Base-by-base conservation (phyloP, 116 monocot species). In the Posidonia oceanica region DNA sequence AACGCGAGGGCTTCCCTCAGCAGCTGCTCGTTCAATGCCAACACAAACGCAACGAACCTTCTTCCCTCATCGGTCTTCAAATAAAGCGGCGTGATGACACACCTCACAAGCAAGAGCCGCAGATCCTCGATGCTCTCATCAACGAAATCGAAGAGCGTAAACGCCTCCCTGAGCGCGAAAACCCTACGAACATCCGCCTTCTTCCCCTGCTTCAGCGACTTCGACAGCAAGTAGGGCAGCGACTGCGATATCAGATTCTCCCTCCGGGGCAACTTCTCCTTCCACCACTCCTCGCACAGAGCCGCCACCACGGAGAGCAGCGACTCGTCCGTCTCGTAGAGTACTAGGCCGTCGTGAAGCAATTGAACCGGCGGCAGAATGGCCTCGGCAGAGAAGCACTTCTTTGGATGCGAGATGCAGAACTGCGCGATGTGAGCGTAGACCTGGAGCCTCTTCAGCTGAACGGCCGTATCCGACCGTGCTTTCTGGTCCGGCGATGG, bases 61-160 rank as follows among this genome's bases (percentile, higher is more conserved):
- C 90, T 82, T n/a, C 93, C 98, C 63, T 98, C 98, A 42, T 90
- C 86, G 16, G 79, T 78, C 70, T 90, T 98, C 76, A 90, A 71
- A 66, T 87, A 98, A 11, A 90, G 74, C 3, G 98, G 93, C 36
- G 85, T 72, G 48, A 92, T 75, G 36, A 90, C 76, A 59, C 93
- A 87, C 38, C 98, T 70, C 37, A 90, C 52, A 12, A 98, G 74
- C 53, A 98, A 71, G 61, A 86, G 75, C 63, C 77, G 78, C 75
- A 90, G 21, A 75, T 98, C 98, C 59, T 82, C 85, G 39, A 85
- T 90, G 72, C 93, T 98, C 69, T 93, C 92, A 63, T 98, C 93
- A 8, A 48, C 69, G 61, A 90, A 92, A 73, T 98, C 98, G 48
- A 93, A 84, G 70, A 93, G 48, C 44, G 63, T 3, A 57, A 98